Evolutionary conservation across 2,329 filamentous ascomycete species (phyloP).

Genomic region (Claviceps monticola): DNA sequence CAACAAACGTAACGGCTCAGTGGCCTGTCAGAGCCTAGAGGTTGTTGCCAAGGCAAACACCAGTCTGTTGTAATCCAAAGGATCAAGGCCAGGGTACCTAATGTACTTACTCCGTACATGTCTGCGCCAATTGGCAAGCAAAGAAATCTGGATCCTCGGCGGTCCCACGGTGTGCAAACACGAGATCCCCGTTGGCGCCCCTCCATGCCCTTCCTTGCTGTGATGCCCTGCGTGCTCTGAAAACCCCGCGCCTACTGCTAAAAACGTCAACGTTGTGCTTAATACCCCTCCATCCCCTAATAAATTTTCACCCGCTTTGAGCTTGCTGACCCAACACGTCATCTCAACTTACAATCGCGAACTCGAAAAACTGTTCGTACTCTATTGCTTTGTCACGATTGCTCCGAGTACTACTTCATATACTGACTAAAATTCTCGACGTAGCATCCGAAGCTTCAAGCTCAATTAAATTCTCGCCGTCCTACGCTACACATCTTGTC

Average conservation of each 20-base stretch:
- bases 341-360: neutral
- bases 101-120: no score
- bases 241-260: conserved; percentile 3
- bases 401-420: neutral
- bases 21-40: neutral
- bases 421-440: neutral
- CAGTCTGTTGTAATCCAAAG: neutral
- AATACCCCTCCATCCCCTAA: neutral
- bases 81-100: neutral
- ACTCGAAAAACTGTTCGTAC: neutral
- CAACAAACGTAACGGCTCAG: conserved; percentile 5
- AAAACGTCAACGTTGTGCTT: neutral
- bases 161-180: neutral
- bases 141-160: conserved; percentile 1
- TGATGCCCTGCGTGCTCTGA: neutral
- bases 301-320: neutral
- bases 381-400: neutral
- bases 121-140: conserved; percentile 4
- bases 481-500: conserved; percentile 1
- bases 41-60: neutral
- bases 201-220: neutral
- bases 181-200: no score
- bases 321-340: neutral
- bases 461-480: neutral
- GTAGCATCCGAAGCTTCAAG: neutral